phyloP scores from a whole-genome alignment of 331 rosid genomes.

The Acacia pycnantha region DNA sequence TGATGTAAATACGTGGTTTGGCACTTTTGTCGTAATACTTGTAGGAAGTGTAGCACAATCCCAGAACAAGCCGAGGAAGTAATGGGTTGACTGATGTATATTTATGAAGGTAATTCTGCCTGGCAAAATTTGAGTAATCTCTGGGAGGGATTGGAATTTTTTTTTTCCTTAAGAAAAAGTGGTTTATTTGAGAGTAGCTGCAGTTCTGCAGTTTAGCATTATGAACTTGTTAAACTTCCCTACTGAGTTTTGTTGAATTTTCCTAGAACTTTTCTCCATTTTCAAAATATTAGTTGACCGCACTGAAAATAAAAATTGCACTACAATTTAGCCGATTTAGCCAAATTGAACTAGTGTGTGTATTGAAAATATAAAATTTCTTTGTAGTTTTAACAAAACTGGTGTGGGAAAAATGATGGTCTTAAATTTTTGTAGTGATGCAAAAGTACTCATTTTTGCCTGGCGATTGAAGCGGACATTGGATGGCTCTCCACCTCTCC shows the following conservation, averaged over 20 bases:
- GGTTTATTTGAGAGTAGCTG: background rate
- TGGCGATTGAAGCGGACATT: background rate
- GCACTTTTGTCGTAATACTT: constrained; percentile 10
- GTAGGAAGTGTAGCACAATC: constrained; percentile 13
- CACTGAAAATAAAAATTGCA: background rate
- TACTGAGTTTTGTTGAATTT: no score
- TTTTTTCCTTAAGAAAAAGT: no score
- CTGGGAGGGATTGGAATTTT: background rate
- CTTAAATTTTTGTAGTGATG: background rate
- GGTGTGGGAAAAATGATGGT: background rate
- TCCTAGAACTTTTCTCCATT: background rate
- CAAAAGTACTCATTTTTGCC: background rate
- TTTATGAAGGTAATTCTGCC: constrained; percentile 6
- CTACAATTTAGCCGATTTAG: no score
- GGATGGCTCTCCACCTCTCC: background rate
- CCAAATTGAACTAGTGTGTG: background rate
- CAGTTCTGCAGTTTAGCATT: no score
- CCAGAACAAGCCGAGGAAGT: constrained; percentile 4
- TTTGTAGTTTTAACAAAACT: background rate
- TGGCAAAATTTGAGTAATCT: background rate
- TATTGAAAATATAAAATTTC: background rate
- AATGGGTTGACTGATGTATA: background rate
- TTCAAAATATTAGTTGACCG: background rate
- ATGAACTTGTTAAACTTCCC: no score
- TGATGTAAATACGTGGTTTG: background rate